Base-by-base conservation (phyloP, 2,329 filamentous ascomycete species). In the Neopestalotiopsis sp. region DNA sequence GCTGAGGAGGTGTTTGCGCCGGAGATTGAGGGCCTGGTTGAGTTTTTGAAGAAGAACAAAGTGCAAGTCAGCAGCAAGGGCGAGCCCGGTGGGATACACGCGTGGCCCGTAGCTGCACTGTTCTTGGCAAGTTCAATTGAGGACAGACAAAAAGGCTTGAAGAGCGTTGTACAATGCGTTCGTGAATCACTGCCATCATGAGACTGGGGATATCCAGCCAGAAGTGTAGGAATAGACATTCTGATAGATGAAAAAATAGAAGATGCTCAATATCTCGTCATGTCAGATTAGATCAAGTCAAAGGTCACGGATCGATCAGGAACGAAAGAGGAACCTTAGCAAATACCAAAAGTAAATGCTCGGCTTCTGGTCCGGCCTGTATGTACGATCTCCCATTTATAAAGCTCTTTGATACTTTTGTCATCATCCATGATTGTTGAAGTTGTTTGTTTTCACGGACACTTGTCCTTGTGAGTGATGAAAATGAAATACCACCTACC, bases 1-100 rank as follows among this genome's bases (percentile, higher is more conserved):
- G 86, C 88, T 1, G 92, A 95, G 77, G 94, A 97, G 78, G 90
- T 96, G 0, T 90, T 97, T 71, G 90, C 89, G 1, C 87, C 89
- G 0, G 92, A 94, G 71, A 91, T 93, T 20, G 83, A 88, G 72
- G 83, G 85, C 30, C 81, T 94, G 69, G 82, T 92, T 13, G 78
- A 80, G 13, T 79, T 87, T 38, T 82, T 93, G 68, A 82, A 84
- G 68, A 84, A 84, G 64, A 83, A 85, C 14, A 86, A 86, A 3
- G 79, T 88, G 42, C 78, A 85, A 49, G 84, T 92, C n/a, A 82
- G 85, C 67, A 84, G 84, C 67, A 83, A 88, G 74, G 88, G 89
- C 75, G 89, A 93, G 72, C 80, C 84, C 34, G 91, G 88, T 14
- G 90, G 89, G 2, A 90, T 96, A 69, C 94, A 97, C 79, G 93